Percentiles rank a stretch among this genome's conserved stretches.
phyloP scores from a whole-genome alignment of 78 protist species.

The Dictyostelium capitatum region DNA sequence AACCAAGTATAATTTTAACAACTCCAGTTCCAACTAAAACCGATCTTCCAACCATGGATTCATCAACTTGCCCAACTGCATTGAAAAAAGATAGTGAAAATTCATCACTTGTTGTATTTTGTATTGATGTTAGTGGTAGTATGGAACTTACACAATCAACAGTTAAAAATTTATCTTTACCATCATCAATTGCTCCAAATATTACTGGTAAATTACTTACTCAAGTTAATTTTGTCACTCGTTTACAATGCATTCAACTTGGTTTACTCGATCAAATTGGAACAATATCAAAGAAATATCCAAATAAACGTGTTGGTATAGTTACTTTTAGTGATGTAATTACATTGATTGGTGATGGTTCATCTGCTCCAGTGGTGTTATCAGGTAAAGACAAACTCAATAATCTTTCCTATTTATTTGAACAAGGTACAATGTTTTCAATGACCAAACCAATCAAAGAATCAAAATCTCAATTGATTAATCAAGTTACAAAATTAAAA shows the following conservation, averaged over 20 bases:
- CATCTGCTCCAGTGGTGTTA: not conserved
- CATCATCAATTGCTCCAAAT: not conserved
- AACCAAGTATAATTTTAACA: too few relatives aligned
- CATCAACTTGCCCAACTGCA: too few relatives aligned
- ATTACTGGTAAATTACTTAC: too few relatives aligned
- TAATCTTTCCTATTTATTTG: constrained; percentile 34
- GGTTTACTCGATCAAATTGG: constrained; percentile 82
- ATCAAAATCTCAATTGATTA: not conserved
- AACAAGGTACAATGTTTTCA: not conserved
- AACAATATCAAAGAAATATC: not conserved
- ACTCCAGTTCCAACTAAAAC: too few relatives aligned
- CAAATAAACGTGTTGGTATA: constrained; percentile 76
- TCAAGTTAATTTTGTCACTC: constrained; percentile 38
- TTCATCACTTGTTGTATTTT: constrained; percentile 66
- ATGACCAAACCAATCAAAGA: constrained; percentile 25
- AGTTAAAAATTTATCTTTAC: constrained; percentile 6
- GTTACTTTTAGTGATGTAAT: constrained; percentile 81
- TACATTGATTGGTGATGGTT: constrained; percentile 80
- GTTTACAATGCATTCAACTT: constrained; percentile 83
- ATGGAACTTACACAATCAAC: constrained; percentile 80
- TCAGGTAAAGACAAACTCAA: not conserved
- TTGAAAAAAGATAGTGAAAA: not conserved
- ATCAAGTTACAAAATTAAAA: constrained; percentile 21
- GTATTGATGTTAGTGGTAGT: constrained; percentile 79
- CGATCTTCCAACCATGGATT: too few relatives aligned